phyloP scores from a whole-genome alignment of 2,329 filamentous ascomycete species.

The Monilinia fructigena region DNA sequence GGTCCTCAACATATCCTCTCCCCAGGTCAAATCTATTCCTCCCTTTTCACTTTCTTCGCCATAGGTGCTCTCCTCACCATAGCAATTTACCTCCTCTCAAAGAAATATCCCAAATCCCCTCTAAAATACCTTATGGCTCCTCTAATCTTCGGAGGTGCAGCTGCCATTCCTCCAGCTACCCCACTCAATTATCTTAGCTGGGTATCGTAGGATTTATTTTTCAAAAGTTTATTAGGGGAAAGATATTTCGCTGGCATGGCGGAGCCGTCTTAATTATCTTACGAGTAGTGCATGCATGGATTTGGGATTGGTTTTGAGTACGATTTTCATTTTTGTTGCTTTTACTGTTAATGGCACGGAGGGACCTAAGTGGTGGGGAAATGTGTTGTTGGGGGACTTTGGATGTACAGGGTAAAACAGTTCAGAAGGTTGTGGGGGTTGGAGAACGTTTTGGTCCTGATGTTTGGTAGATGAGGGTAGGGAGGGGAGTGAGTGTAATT shows the following conservation, averaged over 20 bases:
- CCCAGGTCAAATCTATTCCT: constrained; percentile 32
- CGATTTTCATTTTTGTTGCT: constrained; percentile 63
- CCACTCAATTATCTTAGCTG: constrained; percentile 71
- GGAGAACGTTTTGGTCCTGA: not conserved
- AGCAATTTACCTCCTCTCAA: constrained; percentile 42
- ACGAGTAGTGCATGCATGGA: constrained; percentile 70
- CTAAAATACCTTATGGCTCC: constrained; percentile 46
- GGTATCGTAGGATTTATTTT: constrained; percentile 64
- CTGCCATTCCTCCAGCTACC: constrained; percentile 58
- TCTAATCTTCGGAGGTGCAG: constrained; percentile 32
- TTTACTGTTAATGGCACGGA: constrained; percentile 59
- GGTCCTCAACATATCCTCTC: constrained; percentile 54
- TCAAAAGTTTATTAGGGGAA: constrained; percentile 65
- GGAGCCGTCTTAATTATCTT: constrained; percentile 76
- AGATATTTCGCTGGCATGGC: constrained; percentile 70
- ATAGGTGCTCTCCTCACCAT: constrained; percentile 36
- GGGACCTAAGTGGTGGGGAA: not conserved
- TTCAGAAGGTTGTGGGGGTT: constrained; percentile 3
- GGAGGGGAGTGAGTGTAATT: no score
- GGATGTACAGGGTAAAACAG: not conserved
- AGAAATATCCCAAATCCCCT: constrained; percentile 58
- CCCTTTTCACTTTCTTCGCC: constrained; percentile 39
- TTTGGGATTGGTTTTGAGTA: constrained; percentile 58
- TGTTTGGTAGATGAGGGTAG: not conserved
- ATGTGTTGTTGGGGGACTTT: not conserved